Percentiles rank a stretch among this genome's conserved stretches.
phyloP scores from a whole-genome alignment of 2,329 filamentous ascomycete genomes.

The Alternaria sp. region DNA sequence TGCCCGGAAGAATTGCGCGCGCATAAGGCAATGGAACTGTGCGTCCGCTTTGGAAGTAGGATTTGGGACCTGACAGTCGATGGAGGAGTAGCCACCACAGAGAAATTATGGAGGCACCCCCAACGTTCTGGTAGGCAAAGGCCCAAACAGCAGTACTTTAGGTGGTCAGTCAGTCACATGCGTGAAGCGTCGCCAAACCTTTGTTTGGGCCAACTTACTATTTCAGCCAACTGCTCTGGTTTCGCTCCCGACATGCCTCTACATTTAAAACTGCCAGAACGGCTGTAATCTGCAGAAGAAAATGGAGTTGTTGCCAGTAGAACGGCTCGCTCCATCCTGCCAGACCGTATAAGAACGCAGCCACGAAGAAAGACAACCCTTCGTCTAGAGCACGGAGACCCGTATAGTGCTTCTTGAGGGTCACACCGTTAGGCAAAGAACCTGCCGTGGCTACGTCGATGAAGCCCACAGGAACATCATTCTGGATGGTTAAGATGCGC shows the following conservation, averaged over 20 bases:
- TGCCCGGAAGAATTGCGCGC: conserved; percentile 22
- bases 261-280: conserved; percentile 24
- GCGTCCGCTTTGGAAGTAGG: conserved; percentile 28
- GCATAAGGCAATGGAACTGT: conserved; percentile 26
- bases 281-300: conserved; percentile 19
- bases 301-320: conserved; percentile 32
- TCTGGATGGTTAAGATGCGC: conserved; percentile 19
- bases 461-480: conserved; percentile 19
- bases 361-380: conserved; percentile 20
- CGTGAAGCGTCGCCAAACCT: not conserved
- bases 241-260: conserved; percentile 28
- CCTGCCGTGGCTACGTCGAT: conserved; percentile 6
- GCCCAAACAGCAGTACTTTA: conserved; percentile 21
- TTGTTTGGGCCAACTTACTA: conserved; percentile 19
- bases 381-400: conserved; percentile 23
- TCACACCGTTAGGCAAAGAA: conserved; percentile 22
- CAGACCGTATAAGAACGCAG: conserved; percentile 25
- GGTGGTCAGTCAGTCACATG: not conserved
- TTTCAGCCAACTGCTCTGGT: conserved; percentile 27
- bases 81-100: conserved; percentile 27
- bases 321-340: conserved; percentile 23
- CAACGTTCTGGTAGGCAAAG: conserved; percentile 28
- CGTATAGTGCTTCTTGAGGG: conserved; percentile 26
- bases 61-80: conserved; percentile 18
- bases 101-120: conserved; percentile 22